Base-by-base conservation (phyloP, 2,329 filamentous ascomycete genomes). In the Colletotrichum sansevieriae region DNA sequence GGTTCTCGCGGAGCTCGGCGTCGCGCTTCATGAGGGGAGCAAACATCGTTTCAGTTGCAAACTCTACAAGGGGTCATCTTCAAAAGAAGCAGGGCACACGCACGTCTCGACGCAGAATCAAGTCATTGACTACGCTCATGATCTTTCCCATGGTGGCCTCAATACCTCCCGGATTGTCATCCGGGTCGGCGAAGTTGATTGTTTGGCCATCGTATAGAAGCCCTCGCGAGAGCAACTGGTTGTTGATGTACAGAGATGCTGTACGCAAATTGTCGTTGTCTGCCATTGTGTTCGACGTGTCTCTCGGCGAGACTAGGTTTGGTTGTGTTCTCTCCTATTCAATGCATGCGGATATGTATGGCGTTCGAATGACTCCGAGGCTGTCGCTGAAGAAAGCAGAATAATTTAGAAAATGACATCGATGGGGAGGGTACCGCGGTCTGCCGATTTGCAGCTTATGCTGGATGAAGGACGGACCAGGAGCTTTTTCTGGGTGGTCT, bases 91-190 rank as follows among this genome's bases (percentile, higher is more conserved):
- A 68, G 54, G 49, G 54, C 41, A 68, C 63, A 84, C 90, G 74
- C 83, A 97, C 94, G 78, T 99, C 96, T 83, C 95, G 89, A 73
- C 95, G 89, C 69, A 98, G 79, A 68, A 99, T 93, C 73, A 99
- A 81, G 77, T 99, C 96, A 79, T 99, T 97, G 56, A 99, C 90
- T 25, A 99, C 87, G 76, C 95, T 92, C 82, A 99, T 97, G 74
- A 98, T 91, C 72, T 90, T 89, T 20, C 92, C 91, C 90, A 96
- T 95, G 18, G 92, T 92, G 58, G 87, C 88, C 47, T 84, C 86
- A 43, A 88, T 84, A 18, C 87, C 88, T 18, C 86, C 85, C 71
- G 90, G 88, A 68, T 85, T 86, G 71, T 88, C 84, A 61, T 88
- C 88, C 9, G 92, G 91, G 71, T 89, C 84, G 69, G 92, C 90